Evolutionary conservation across 164 flowering plant genomes (phyloP).

Genomic region (Magnolia sinica): DNA sequence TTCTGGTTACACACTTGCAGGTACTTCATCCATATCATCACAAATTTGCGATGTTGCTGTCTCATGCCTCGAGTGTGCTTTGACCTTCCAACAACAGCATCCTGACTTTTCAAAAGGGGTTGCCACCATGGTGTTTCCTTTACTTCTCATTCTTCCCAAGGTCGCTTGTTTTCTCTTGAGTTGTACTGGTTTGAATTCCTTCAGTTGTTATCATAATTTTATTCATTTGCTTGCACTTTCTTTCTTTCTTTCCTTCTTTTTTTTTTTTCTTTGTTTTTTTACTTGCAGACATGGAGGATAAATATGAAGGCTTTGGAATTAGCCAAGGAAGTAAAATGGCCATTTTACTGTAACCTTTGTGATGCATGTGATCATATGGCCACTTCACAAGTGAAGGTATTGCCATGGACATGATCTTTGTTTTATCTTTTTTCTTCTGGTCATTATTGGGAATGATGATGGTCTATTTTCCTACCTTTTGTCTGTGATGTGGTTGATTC

Average conservation of each 20-base stretch:
- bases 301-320: constrained; percentile 64
- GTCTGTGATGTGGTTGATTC: neutral
- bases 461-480: too few species aligned
- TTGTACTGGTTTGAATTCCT: neutral
- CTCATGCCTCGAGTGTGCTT: constrained; percentile 43
- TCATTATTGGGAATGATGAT: too few species aligned
- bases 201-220: neutral
- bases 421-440: too few species aligned
- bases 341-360: constrained; percentile 46
- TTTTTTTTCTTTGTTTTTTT: neutral
- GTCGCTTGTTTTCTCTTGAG: constrained; percentile 25
- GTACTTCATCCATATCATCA: constrained; percentile 26
- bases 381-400: constrained; percentile 36
- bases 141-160: constrained; percentile 69
- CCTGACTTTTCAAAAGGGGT: constrained; percentile 32
- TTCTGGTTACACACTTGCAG: constrained; percentile 22
- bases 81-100: constrained; percentile 23
- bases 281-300: constrained; percentile 51
- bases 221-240: neutral
- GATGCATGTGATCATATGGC: constrained; percentile 17
- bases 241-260: neutral
- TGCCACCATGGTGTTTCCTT: constrained; percentile 61
- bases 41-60: constrained; percentile 54
- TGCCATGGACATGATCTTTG: neutral
- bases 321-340: constrained; percentile 52